A percentile compares a stretch with the other conserved stretches of the same genome.
phyloP scores from a whole-genome alignment of 768 basidiomycete genomes.

The Boletus pseudo-olivaceus region DNA sequence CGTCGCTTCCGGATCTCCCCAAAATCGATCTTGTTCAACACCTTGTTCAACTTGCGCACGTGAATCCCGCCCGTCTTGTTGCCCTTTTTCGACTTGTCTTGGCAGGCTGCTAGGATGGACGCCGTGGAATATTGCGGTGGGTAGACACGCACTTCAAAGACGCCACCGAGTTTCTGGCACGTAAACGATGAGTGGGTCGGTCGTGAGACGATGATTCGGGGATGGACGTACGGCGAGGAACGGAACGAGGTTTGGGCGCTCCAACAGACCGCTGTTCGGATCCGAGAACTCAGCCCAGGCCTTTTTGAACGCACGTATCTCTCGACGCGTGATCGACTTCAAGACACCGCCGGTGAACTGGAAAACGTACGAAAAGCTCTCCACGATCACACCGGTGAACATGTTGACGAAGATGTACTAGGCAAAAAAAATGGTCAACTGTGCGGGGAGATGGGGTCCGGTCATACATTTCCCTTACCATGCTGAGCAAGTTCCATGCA shows the following conservation, averaged over 20 bases:
- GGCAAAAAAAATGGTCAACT: background rate
- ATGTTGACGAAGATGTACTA: slow-evolving; percentile 96
- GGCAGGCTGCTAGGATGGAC: slow-evolving; percentile 55
- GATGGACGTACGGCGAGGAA: slow-evolving; percentile 73
- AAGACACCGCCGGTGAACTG: slow-evolving; percentile 74
- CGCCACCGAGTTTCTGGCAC: slow-evolving; percentile 70
- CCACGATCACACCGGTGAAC: slow-evolving; percentile 95
- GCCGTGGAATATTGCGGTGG: slow-evolving; percentile 61
- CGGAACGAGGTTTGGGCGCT: slow-evolving; percentile 61
- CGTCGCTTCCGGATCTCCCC: slow-evolving; percentile 60
- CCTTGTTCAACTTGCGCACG: slow-evolving; percentile 53
- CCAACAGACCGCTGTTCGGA: slow-evolving; percentile 73
- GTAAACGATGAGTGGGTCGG: background rate
- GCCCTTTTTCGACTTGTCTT: slow-evolving; percentile 34
- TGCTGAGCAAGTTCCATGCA: slow-evolving; percentile 92
- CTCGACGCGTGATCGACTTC: slow-evolving; percentile 78
- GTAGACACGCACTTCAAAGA: slow-evolving; percentile 87
- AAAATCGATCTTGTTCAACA: slow-evolving; percentile 66
- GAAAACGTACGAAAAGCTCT: slow-evolving; percentile 95
- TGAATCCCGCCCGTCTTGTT: slow-evolving; percentile 53
- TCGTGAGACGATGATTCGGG: background rate
- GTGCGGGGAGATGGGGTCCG: slow-evolving; percentile 14
- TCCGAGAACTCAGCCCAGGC: slow-evolving; percentile 87
- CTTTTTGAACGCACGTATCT: slow-evolving; percentile 94
- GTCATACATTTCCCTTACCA: slow-evolving; percentile 48